Evolutionary conservation across 2,329 filamentous ascomycete genomes (phyloP), one percentile per base, ranked within the genome.

Genomic region (Elsinoe arachidis): DNA sequence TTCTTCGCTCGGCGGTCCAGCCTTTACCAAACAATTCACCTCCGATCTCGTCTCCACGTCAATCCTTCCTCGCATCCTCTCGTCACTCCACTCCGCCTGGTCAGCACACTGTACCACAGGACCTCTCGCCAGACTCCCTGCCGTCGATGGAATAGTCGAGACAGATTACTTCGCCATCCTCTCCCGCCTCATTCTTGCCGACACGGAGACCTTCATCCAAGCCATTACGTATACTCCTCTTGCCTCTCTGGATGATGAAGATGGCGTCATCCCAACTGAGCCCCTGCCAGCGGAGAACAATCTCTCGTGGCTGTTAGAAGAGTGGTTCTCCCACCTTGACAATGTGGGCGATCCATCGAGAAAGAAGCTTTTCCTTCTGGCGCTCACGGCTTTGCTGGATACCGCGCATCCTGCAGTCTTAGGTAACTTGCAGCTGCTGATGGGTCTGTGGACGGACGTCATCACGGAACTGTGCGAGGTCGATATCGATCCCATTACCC

Each of bases 151-250:
- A 11, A 79, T 90, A 10, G 85, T 88, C 0, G 84, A 96, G 67
- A 87, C 87, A 0, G 88, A 96, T 67, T 96, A 95, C 69, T 87
- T 95, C 66, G 81, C 83, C 3, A 83, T 97, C 1, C 78, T 99
- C 1, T 85, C 89, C 1, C 86, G 91, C 1, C 79, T 97, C 14
- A 82, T 85, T 0, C 74, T 95, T 1, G 84, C 85, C 0, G 86
- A 87, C 37, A 88, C 91, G 0, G 72, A 72, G 2, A 75, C 87
- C 1, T 86, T 96, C 63, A 74, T 85, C 11, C 74, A 77, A 46
- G 78, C 77, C 0, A 66, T 82, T 3, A 47, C 54, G 2, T 56
- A 56, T 30, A 56, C 54, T 3, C 54, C 54, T 9, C 39, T 56
- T 7, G 39, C 54, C 2, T 21, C 39, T 9, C 17, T 46, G 26